Evolutionary conservation across 2,329 filamentous ascomycete species (phyloP).

Genomic region (Fusarium devonianum): DNA sequence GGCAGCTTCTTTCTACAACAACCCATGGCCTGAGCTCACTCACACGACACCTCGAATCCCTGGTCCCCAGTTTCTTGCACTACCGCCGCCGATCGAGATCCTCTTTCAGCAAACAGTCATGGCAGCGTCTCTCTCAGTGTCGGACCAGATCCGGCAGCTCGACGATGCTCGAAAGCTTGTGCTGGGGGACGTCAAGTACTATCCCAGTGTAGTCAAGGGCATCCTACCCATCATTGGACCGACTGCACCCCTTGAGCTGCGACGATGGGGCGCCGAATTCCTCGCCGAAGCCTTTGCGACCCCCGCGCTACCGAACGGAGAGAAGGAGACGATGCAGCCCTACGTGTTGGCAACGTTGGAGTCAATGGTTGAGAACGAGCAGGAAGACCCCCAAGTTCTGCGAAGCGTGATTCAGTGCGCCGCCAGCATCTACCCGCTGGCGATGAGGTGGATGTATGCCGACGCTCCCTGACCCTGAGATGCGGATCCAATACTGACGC

Average conservation of each 20-base stretch:
- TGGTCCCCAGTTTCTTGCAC: not conserved
- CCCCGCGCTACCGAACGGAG: slow-evolving; percentile 76
- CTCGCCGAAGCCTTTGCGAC: slow-evolving; percentile 95
- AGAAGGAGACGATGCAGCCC: slow-evolving; percentile 82
- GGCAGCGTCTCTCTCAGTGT: slow-evolving; percentile 68
- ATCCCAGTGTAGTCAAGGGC: slow-evolving; percentile 88
- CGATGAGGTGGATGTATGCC: slow-evolving; percentile 94
- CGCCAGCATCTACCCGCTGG: slow-evolving; percentile 90
- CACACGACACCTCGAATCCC: slow-evolving; percentile 9
- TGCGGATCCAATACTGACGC: slow-evolving; percentile 39
- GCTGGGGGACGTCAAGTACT: slow-evolving; percentile 84
- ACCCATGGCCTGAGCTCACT: slow-evolving; percentile 11
- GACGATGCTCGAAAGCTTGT: slow-evolving; percentile 90
- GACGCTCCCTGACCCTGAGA: slow-evolving; percentile 10
- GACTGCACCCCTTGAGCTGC: slow-evolving; percentile 77
- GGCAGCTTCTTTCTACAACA: slow-evolving; percentile 24
- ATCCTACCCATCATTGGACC: slow-evolving; percentile 91
- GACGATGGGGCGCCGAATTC: slow-evolving; percentile 96
- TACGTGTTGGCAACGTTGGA: slow-evolving; percentile 80
- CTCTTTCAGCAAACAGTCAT: slow-evolving; percentile 33
- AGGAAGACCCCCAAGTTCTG: slow-evolving; percentile 80
- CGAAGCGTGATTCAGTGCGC: slow-evolving; percentile 87
- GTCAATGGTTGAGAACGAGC: slow-evolving; percentile 72
- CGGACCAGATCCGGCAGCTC: slow-evolving; percentile 85
- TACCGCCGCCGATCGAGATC: slow-evolving; percentile 12